phyloP scores from a whole-genome alignment of 148 eudicot genomes.

The Silene conica region DNA sequence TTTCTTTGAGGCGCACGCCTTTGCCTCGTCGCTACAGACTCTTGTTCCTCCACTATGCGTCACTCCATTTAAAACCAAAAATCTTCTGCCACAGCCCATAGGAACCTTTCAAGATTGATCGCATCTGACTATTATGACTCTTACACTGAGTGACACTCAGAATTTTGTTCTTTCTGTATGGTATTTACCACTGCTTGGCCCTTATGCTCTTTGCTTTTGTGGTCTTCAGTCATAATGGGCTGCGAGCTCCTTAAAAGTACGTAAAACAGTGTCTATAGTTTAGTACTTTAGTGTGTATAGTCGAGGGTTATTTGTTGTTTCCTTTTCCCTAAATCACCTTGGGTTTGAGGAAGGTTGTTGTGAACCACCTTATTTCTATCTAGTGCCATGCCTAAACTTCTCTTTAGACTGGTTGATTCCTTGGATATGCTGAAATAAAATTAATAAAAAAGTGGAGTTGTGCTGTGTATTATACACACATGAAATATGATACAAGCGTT shows the following conservation, averaged over 20 bases:
- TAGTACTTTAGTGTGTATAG: neutral
- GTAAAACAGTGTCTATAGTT: neutral
- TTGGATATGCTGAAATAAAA: neutral
- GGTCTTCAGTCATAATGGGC: neutral
- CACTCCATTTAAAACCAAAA: too few species aligned
- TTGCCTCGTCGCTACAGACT: too few species aligned
- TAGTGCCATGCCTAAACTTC: too few species aligned
- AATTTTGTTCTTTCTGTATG: neutral
- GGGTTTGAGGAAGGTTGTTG: neutral
- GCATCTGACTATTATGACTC: neutral
- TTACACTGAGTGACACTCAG: too few species aligned
- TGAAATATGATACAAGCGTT: neutral
- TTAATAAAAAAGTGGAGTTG: neutral
- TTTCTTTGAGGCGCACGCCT: too few species aligned
- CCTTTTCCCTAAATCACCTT: neutral
- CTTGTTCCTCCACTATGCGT: too few species aligned
- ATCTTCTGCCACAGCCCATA: neutral
- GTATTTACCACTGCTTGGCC: neutral
- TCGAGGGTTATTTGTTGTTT: neutral
- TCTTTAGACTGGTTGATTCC: neutral
- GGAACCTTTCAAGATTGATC: neutral
- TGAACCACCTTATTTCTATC: neutral
- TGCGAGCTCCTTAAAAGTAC: neutral
- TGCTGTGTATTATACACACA: neutral
- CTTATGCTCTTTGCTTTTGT: neutral